Base-by-base conservation (phyloP, 129 eudicot genomes). In the Tagetes erecta region DNA sequence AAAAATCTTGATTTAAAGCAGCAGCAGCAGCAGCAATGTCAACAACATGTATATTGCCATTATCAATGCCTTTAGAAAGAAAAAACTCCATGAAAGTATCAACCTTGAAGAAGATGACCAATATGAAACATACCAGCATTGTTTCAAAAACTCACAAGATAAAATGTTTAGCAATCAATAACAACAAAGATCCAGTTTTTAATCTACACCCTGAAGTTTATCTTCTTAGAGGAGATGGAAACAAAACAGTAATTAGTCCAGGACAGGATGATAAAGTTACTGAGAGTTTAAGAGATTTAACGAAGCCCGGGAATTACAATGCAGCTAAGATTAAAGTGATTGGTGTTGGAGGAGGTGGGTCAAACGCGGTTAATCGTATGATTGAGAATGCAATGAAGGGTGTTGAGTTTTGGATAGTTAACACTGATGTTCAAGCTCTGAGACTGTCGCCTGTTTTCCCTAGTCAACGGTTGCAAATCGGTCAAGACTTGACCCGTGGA, bases 341-440 rank as follows among this genome's bases (percentile, higher is more conserved):
- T 57, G 98, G 98, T 49, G 96, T 94, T 64, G 98, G 98, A 39
- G 98, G 98, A 38, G 97, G 97, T 30, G 98, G 98, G 20, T 94
- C 98, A 3, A 91, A 95, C 88, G 99, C 97, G 9, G 99, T 94
- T 36, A 94, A 94, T 80, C 89, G 99, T 3, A 91, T 95, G 99
- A 91, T 95, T 9, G 94, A 91, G 83, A 88, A 94, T 74, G 75
- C 79, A 13, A 86, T 91, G 94, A 84, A 84, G 57, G 99, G 99
- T 77, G 97, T 95, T 36, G 99, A 95, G 83, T 95, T 95, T 65
- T 95, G 97, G 99, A 85, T 95, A 41, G 94, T 91, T 55, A 95
- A 95, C 67, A 91, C 99, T 1, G 99, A 95, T 84, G 69, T 91
- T 80, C 99, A 95, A 84, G 94, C 97, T 3, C 75, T 91, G 94